Evolutionary conservation across 305 asterid species (phyloP), one percentile per base, ranked within the genome.

Genomic region (Lippia alba): DNA sequence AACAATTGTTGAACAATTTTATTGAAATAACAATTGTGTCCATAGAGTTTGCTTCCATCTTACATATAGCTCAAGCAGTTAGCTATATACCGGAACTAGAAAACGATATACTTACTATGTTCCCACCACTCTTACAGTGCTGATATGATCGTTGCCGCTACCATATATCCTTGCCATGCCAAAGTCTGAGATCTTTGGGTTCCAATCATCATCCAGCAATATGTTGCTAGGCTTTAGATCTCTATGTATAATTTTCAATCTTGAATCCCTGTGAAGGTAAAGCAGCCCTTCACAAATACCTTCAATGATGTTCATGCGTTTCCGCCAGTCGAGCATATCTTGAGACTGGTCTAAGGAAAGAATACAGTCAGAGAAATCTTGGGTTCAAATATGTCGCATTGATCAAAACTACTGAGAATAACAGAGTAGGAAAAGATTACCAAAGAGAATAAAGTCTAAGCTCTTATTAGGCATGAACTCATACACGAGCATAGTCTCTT

Each of bases 401-500:
- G 12, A 44, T 44, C 12, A 44, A 44, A 44, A 44, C 12, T 7
- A 44, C 4, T 8, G 12, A 44, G 49, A 11, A 2, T 2, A 44
- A 49, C 8, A 49, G 4, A 49, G 16, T n/a, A 1, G 14, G 49
- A 44, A 44, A 8, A 5, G 12, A 16, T 49, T 12, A 44, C 49
- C 49, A 10, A 44, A 44, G 8, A 44, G 49, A 11, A 44, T 1
- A 44, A 6, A 44, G 49, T 44, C 49, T 11, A 44, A 44, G 49
- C 49, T 44, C 12, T 44, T 44, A 44, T 44, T 44, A 44, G 49
- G 49, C 49, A 44, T 44, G 49, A 5, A 44, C 10, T 44, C 49
- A 11, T 44, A 44, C 10, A 44, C 49, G 53, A 72, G 19, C 70
- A 72, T 53, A 1, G 55, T 63, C 50, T 72, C 76, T 12, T 41